Evolutionary conservation across 805 yeast genomes (phyloP).

Genomic region (Starmerella stigmatis): DNA sequence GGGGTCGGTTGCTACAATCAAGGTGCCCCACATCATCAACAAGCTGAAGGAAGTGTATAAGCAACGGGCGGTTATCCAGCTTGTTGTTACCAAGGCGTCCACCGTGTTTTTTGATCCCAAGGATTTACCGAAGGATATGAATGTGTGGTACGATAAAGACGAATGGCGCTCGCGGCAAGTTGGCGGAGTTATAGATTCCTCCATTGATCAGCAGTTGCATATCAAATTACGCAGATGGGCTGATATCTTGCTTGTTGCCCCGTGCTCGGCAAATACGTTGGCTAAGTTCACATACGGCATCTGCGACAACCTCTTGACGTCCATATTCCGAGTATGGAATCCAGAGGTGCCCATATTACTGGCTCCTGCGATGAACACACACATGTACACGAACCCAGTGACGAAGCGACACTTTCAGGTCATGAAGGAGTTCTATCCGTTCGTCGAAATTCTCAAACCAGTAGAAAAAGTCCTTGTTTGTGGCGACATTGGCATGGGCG

Average conservation of each 20-base stretch:
- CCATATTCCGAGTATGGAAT: slow-evolving; percentile 91
- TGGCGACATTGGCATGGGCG: slow-evolving; percentile 98
- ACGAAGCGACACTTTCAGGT: slow-evolving; percentile 72
- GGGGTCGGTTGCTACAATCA: slow-evolving; percentile 94
- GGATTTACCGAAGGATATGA: slow-evolving; percentile 44
- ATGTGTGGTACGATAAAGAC: slow-evolving; percentile 85
- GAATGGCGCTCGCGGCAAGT: slow-evolving; percentile 79
- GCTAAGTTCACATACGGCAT: slow-evolving; percentile 83
- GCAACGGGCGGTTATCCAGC: slow-evolving; percentile 66
- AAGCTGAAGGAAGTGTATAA: slow-evolving; percentile 69
- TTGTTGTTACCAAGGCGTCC: slow-evolving; percentile 54
- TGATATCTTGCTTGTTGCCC: slow-evolving; percentile 66
- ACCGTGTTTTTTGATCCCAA: slow-evolving; percentile 29
- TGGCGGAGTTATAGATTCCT: slow-evolving; percentile 22
- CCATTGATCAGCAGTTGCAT: slow-evolving; percentile 81
- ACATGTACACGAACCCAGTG: slow-evolving; percentile 78
- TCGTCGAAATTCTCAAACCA: slow-evolving; percentile 82
- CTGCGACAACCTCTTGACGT: slow-evolving; percentile 83
- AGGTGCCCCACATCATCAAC: slow-evolving; percentile 80
- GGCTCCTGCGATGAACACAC: slow-evolving; percentile 95
- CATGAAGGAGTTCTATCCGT: slow-evolving; percentile 78
- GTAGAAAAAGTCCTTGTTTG: slow-evolving; percentile 90
- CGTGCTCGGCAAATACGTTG: slow-evolving; percentile 84
- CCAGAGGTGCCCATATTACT: slow-evolving; percentile 77
- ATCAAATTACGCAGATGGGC: slow-evolving; percentile 64